Evolutionary conservation across 2,329 filamentous ascomycete species (phyloP), one percentile per base, ranked within the genome.

Genomic region (Cephalotrichum gorgonifer): DNA sequence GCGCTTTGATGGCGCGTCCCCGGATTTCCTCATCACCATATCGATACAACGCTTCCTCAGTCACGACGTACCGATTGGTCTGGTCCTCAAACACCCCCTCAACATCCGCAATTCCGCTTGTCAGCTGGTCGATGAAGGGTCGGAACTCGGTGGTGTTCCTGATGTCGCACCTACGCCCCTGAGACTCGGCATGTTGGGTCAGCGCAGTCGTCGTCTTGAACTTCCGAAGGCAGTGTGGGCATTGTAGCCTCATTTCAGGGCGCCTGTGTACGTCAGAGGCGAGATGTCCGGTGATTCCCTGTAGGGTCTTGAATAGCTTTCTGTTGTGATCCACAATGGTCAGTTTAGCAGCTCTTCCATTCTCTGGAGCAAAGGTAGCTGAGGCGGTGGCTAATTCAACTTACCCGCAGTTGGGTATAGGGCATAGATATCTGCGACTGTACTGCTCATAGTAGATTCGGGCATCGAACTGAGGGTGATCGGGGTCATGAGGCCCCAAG

Each of bases 351-450:
- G 14, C 25, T 39, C 22, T 42, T 14, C 25, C 2, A 14, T 6
- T 12, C 20, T 9, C 6, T 8, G 11, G 9, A n/a, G 17, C 20
- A 43, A n/a, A 11, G n/a, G 35, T 39, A 6, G 27, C 27, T 9
- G 17, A 11, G 17, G 22, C 22, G 35, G 35, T 39, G 17, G 17
- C 2, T 20, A 22, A 11, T 9, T 17, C 3, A 39, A 61, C 68
- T 66, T 65, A 77, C 70, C 64, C 62, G 70, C 81, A 84, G 3
- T 59, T 55, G 1, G 55, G 53, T 49, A 75, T 70, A 0, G 79
- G 80, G 49, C 81, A 85, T 48, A 61, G 65, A 62, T 70, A 85
- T 44, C 64, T 67, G 43, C 63, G 58, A 1, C 67, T 62, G 27
- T 69, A 60, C 0, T 60, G 47, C 38, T 72, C 63, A 49, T 59